phyloP scores from a whole-genome alignment of 2,329 filamentous ascomycete species.

The Calonectria montana region DNA sequence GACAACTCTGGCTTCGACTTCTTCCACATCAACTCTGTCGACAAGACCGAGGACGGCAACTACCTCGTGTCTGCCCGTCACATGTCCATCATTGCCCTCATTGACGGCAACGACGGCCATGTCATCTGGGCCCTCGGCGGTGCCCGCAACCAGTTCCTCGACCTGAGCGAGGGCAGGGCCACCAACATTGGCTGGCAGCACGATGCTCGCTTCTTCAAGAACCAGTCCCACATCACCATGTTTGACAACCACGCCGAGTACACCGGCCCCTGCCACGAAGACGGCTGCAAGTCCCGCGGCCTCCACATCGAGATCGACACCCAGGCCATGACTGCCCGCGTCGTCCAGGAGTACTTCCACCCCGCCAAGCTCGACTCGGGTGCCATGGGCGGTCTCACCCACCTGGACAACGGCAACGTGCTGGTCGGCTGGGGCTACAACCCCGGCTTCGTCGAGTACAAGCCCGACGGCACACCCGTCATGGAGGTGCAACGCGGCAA shows the following conservation, averaged over 20 bases:
- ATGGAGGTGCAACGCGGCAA: conserved; percentile 42
- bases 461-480: conserved; percentile 36
- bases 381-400: conserved; percentile 42
- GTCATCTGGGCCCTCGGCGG: conserved; percentile 52
- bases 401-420: conserved; percentile 43
- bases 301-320: conserved; percentile 45
- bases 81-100: conserved; percentile 43
- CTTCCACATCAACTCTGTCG: conserved; percentile 52
- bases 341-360: conserved; percentile 46
- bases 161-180: conserved; percentile 48
- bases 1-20: conserved; percentile 49
- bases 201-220: conserved; percentile 48
- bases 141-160: conserved; percentile 48
- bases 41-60: conserved; percentile 47
- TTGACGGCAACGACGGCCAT: conserved; percentile 44
- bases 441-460: conserved; percentile 44
- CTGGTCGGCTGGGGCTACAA: conserved; percentile 45
- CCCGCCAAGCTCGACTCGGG: conserved; percentile 40
- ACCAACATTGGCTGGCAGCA: conserved; percentile 54
- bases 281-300: conserved; percentile 44
- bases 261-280: conserved; percentile 41
- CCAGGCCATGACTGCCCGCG: conserved; percentile 41
- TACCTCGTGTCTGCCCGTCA: conserved; percentile 52
- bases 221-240: conserved; percentile 47
- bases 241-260: conserved; percentile 54